Percentiles rank a stretch among this genome's conserved stretches.
These are phyloP conservation scores for Nannochloris sp. DNA, from an alignment of 139 green algal genomes.

Conservation along the genomic window DNA sequence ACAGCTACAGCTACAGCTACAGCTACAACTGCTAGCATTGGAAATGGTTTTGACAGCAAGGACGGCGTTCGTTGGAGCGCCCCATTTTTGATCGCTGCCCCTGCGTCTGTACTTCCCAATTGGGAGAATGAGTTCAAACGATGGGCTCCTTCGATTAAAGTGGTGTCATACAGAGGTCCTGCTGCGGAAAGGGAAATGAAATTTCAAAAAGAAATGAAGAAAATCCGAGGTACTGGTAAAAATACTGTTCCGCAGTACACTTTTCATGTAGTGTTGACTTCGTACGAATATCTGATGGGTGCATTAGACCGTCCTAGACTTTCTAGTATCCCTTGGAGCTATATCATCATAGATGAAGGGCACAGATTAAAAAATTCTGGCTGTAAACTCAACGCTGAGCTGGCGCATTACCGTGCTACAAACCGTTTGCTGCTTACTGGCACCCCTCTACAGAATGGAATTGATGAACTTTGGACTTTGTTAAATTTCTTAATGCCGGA, in stretches of 20 bases:
- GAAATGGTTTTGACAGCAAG: no score
- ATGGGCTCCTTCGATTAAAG: constrained; percentile 72
- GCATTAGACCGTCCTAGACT: constrained; percentile 27
- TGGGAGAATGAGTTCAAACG: constrained; percentile 67
- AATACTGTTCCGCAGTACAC: no score
- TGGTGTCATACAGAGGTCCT: constrained; percentile 40
- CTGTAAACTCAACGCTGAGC: constrained; percentile 61
- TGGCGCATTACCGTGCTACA: constrained; percentile 28
- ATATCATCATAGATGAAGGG: constrained; percentile 58
- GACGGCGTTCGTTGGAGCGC: neutral
- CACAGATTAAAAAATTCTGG: constrained; percentile 62
- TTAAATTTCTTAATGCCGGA: constrained; percentile 91
- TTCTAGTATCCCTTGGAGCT: constrained; percentile 28
- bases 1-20: neutral
- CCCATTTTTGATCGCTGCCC: constrained; percentile 74
- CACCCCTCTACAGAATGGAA: constrained; percentile 59
- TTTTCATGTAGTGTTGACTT: constrained; percentile 51
- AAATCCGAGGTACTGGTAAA: no score
- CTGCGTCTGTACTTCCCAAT: constrained; percentile 73
- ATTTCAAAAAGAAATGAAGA: no score
- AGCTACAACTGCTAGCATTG: neutral
- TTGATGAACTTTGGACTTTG: constrained; percentile 87
- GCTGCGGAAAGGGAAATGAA: constrained; percentile 19
- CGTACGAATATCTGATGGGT: constrained; percentile 48
- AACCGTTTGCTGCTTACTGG: constrained; percentile 67